Evolutionary conservation across 2,329 filamentous ascomycete species (phyloP), one percentile per base, ranked within the genome.

Genomic region (Emmonsiellopsis sp.): DNA sequence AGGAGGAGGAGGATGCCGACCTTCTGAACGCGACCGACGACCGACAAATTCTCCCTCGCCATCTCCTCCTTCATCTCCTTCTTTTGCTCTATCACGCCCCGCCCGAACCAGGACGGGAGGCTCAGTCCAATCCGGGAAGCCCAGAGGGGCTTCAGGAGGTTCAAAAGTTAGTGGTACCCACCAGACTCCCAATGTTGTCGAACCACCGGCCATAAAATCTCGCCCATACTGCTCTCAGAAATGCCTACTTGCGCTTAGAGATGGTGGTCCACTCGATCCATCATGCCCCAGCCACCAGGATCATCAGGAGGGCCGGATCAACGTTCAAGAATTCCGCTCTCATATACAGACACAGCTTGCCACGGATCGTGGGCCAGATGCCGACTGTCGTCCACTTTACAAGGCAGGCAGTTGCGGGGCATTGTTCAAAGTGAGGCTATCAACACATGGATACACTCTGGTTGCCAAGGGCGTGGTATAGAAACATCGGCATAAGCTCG

Each of bases 351-450:
- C 32, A 17, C 53, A 57, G 39, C 53, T 57, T 48, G 51, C 47
- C 27, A 43, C 31, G 4, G 53, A 55, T 40, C 45, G 47, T 37
- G 53, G 53, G 0, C 6, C 42, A 6, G 37, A 55, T 47, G 36
- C 55, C 10, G 49, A 56, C 39, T 56, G 55, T 32, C 11, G 45
- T 32, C 55, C 47, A 10, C 52, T 53, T 44, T 47, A 49, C 27
- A 47, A 53, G 27, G 36, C 49, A 13, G 48, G 49, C n/a, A 56
- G 52, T 43, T 52, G 47, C 36, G 48, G 55, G 0, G 45, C 52
- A 31, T 32, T 51, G 36, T 50, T 56, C 33, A 53, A 54, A 45
- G 32, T 54, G 14, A 17, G 52, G 36, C 47, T 54, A 9, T 54
- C 49, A 27, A 53, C 47, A 11, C 51, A 47, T 46, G 47, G 46